These are phyloP conservation scores for Austroboletus novae-zelandiae DNA, from an alignment of 1,284 basidiomycete genomes.

Conservation along the genomic window DNA sequence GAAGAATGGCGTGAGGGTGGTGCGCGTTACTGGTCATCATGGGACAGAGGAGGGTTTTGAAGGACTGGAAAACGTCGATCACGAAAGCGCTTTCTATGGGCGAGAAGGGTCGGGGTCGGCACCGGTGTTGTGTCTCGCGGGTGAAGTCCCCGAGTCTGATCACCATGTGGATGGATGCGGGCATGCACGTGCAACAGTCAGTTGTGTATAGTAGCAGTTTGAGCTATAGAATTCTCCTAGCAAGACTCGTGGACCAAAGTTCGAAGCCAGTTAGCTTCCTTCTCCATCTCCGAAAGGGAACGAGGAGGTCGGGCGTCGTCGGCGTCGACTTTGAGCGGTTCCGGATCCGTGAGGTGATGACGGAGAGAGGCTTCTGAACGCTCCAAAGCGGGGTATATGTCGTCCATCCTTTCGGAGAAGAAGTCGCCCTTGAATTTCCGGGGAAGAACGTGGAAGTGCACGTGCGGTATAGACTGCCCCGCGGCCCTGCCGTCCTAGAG, in stretches of 20 bases:
- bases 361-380: slow-evolving; percentile 54
- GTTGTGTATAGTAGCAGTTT: slow-evolving; percentile 21
- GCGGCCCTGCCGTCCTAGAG: slow-evolving; percentile 82
- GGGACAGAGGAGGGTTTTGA: slow-evolving; percentile 42
- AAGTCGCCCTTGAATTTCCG: slow-evolving; percentile 65
- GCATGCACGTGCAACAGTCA: slow-evolving; percentile 16
- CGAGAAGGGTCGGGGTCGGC: slow-evolving; percentile 8
- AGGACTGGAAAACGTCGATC: slow-evolving; percentile 45
- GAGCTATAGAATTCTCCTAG: neutral
- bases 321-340: slow-evolving; percentile 57
- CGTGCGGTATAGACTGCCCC: slow-evolving; percentile 85
- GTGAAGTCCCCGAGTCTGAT: slow-evolving; percentile 10
- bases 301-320: slow-evolving; percentile 71
- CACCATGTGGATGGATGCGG: slow-evolving; percentile 26
- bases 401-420: slow-evolving; percentile 71
- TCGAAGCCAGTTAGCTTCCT: slow-evolving; percentile 68
- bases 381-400: slow-evolving; percentile 78
- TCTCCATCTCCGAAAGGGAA: slow-evolving; percentile 70
- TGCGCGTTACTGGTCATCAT: slow-evolving; percentile 37
- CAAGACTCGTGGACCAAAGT: slow-evolving; percentile 33
- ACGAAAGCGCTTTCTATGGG: slow-evolving; percentile 25
- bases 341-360: slow-evolving; percentile 35
- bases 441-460: slow-evolving; percentile 89
- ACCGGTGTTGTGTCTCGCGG: slow-evolving; percentile 32
- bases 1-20: slow-evolving; percentile 43